Base-by-base conservation (phyloP, 1,139 yeast genomes). In the Sugiyamaella novakii region DNA sequence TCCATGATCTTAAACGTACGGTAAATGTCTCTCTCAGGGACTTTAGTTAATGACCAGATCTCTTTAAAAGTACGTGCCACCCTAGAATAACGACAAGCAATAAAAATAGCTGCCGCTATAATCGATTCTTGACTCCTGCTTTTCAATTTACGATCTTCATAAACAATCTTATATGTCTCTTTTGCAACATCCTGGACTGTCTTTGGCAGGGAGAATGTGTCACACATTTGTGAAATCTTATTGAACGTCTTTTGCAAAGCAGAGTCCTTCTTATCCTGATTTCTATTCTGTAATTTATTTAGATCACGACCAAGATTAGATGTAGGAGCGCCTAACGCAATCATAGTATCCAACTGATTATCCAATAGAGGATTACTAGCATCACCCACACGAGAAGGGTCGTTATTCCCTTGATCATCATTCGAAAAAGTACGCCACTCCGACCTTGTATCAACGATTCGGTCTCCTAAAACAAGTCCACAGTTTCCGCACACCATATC, bases 311-410 rank as follows among this genome's bases (percentile, higher is more conserved):
- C 96, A 5, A 81, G 78, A 55, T 82, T 79, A 24, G 82, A 76
- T 1, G 76, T 77, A 3, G 73, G 74, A 56, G 87, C 88, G 28
- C 84, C 88, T 54, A 84, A 82, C 18, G 97, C 87, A 54, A 92
- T 94, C 76, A 91, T 83, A 3, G 98, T 92, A 17, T 95, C 89
- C 52, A 92, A 81, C 68, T 89, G 95, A 61, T 87, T 94, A 21
- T 91, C 98, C 60, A 94, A 75, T 54, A 91, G 72, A 11, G 98
- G 97, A 65, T 91, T 91, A n/a, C 94, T 85, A 2, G 98, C 98
- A 64, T 91, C 98, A 68, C 98, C 98, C 56, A 92, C 98, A 86
- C 98, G 98, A 60, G 95, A 84, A 3, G 98, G 98, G 67, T 92
- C 98, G 65, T 89, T 98, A 60, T 95, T 96, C 59, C 92, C 94